phyloP scores from a whole-genome alignment of 164 flowering plant genomes.

The Malania oleifera region DNA sequence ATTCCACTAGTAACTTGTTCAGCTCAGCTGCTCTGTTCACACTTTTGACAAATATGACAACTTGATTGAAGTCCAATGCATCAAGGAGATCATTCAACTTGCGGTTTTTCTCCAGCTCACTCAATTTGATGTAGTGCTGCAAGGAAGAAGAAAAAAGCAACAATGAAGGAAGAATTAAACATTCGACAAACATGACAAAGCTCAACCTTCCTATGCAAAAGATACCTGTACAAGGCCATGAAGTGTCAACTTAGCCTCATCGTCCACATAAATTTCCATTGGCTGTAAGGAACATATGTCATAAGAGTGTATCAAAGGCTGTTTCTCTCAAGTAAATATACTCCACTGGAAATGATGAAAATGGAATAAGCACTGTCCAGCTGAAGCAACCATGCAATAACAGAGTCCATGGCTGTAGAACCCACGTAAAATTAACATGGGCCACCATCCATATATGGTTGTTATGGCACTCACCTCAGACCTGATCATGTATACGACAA shows the following conservation, averaged over 20 bases:
- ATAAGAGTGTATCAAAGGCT: conserved; percentile 61
- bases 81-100: conserved; percentile 97
- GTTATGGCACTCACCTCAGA: too few relatives aligned
- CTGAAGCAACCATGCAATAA: conserved; percentile 31
- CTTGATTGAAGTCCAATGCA: conserved; percentile 99
- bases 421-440: too few relatives aligned
- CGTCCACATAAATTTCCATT: conserved; percentile 99
- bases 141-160: not conserved
- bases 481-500: too few relatives aligned
- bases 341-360: conserved; percentile 62
- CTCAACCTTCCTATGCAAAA: too few relatives aligned
- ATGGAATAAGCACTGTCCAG: too few relatives aligned
- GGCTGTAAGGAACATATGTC: conserved; percentile 92
- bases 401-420: too few relatives aligned
- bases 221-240: conserved; percentile 98
- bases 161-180: not conserved
- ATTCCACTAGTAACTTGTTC: conserved; percentile 88
- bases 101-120: conserved; percentile 86
- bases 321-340: conserved; percentile 57
- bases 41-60: conserved; percentile 94
- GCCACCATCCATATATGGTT: too few relatives aligned
- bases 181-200: too few relatives aligned
- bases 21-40: conserved; percentile 94
- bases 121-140: conserved; percentile 97
- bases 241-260: conserved; percentile 95